Conservation (phyloP, 345 rosid genomes). For the Salix dunnii region DNA sequence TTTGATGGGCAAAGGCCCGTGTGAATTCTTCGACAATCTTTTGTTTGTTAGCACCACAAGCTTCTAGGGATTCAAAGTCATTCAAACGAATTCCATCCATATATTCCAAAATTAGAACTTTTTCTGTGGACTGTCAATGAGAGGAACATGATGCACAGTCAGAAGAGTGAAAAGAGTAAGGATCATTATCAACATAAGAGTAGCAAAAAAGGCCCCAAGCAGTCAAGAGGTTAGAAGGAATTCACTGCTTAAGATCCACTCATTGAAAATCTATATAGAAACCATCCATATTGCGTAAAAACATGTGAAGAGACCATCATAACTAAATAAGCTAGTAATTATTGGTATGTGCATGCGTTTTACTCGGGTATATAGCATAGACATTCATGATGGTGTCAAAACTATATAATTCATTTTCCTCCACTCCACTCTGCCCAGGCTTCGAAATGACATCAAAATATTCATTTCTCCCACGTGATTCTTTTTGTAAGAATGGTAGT, state of each 20-base stretch:
- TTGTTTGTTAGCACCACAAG: constrained; percentile 73
- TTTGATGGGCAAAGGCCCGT: constrained; percentile 96
- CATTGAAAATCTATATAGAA: background rate
- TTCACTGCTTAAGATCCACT: background rate
- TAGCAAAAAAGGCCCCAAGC: background rate
- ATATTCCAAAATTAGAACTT: constrained; percentile 81
- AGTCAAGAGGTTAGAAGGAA: background rate
- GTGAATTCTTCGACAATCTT: constrained; percentile 90
- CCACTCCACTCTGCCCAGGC: background rate
- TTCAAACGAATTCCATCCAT: constrained; percentile 97
- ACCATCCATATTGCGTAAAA: background rate
- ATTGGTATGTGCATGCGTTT: background rate
- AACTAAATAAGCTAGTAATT: background rate
- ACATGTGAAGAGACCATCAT: background rate
- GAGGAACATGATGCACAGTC: constrained; percentile 11
- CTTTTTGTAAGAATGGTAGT: background rate
- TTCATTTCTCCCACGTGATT: background rate
- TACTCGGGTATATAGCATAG: background rate
- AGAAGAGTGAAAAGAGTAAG: constrained; percentile 7
- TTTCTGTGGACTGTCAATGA: constrained; percentile 68
- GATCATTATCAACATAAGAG: background rate
- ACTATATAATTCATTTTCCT: background rate
- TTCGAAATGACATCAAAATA: background rate
- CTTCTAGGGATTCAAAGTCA: constrained; percentile 67
- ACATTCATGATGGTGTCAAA: background rate